phyloP scores from a whole-genome alignment of 345 rosid genomes.

The Microthlaspi erraticum region DNA sequence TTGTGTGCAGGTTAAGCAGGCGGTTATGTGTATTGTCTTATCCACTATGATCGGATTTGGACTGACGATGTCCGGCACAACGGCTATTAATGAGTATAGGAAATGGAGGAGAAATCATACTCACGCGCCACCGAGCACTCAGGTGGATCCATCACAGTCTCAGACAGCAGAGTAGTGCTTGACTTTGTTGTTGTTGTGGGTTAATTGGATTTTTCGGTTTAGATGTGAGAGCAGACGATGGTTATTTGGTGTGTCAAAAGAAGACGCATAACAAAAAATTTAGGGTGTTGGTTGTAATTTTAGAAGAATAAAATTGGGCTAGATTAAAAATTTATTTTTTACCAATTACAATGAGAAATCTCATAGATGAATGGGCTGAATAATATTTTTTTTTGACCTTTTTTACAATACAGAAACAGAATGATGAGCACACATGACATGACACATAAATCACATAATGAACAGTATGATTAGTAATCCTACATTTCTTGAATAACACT shows the following conservation, averaged over 20 bases:
- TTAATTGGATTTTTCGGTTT: conserved; percentile 2
- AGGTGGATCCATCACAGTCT: conserved; percentile 25
- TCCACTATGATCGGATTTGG: conserved; percentile 84
- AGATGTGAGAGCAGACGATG: conserved; percentile 7
- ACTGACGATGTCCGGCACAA: conserved; percentile 60
- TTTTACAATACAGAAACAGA: too few relatives aligned
- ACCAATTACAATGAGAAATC: too few relatives aligned
- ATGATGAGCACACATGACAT: conserved; percentile 29
- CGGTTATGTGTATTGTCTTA: conserved; percentile 71
- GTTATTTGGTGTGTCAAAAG: neutral
- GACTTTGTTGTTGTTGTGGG: conserved; percentile 11
- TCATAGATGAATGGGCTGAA: too few relatives aligned
- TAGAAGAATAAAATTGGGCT: too few relatives aligned
- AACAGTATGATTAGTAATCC: conserved; percentile 35
- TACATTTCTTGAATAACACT: conserved; percentile 39
- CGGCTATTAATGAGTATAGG: conserved; percentile 50
- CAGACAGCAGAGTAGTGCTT: conserved; percentile 26
- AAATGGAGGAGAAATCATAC: conserved; percentile 47
- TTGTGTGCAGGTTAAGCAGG: conserved; percentile 52
- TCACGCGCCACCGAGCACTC: conserved; percentile 29
- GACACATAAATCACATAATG: conserved; percentile 34
- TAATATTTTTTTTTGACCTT: too few relatives aligned
- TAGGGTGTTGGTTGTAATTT: too few relatives aligned
- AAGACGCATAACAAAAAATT: neutral
- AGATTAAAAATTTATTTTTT: too few relatives aligned